A percentile compares a stretch with the other conserved stretches of the same genome.
Evolutionary conservation across 2,329 filamentous ascomycete species (phyloP).

Genomic region (Hymenoscyphus occultus): DNA sequence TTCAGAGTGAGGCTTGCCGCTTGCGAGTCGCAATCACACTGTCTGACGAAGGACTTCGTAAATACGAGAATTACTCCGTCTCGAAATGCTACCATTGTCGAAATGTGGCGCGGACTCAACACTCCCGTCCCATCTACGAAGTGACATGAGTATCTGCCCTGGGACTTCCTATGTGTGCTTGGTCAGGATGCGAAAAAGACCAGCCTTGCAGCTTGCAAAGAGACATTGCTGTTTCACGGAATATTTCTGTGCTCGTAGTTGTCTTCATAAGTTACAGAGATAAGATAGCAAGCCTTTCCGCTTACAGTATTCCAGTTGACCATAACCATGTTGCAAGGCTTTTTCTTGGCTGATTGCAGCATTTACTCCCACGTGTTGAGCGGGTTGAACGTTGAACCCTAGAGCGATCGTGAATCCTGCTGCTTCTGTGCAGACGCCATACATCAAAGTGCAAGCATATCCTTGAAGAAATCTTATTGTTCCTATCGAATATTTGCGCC

Average conservation of each 20-base stretch:
- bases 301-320: not conserved
- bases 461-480: not conserved
- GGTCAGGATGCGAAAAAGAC: not conserved
- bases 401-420: not conserved
- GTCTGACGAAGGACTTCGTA: not conserved
- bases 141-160: not conserved
- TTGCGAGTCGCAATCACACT: not conserved
- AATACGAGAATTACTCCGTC: not conserved
- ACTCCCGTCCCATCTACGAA: not conserved
- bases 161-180: not conserved
- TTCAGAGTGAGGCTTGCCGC: not conserved
- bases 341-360: not conserved
- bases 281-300: not conserved
- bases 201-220: not conserved
- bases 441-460: not conserved
- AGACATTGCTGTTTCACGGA: not conserved
- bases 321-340: not conserved
- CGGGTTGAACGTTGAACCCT: not conserved
- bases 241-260: not conserved
- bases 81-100: slow-evolving; percentile 1
- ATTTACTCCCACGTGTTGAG: not conserved
- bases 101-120: not conserved
- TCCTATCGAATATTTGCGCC: not conserved
- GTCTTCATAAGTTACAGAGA: not conserved
- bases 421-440: not conserved